Base-by-base conservation (phyloP, 2,329 filamentous ascomycete genomes). In the Lachnellula subtilissima region DNA sequence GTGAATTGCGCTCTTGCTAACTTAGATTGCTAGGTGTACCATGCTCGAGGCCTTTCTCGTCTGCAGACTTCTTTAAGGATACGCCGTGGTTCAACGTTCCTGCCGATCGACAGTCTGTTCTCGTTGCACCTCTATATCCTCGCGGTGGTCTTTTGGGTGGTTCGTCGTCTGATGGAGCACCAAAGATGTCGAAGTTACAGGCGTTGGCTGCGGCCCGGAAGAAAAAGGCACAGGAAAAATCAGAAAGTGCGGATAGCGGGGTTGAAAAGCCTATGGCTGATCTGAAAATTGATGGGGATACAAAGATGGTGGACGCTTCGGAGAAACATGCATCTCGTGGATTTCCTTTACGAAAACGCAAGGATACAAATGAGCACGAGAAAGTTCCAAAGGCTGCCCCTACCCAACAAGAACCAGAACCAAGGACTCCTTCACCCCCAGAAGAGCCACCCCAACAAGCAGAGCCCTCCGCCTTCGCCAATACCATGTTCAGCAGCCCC, bases 111-210 rank as follows among this genome's bases (percentile, higher is more conserved):
- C 79, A 82, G 62, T 81, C 87, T 15, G 78, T 87, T 15, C 81
- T 92, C 39, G 73, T 88, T 50, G 78, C 85, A 42, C 83, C 79
- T 71, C 56, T 80, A 37, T 74, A 74, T 60, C 84, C 81, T 52
- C 76, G 75, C 48, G 82, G 85, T 17, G 87, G 91, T 2, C 77
- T 99, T 0, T 73, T 96, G 2, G 95, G 94, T 32, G 95, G 94
- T 36, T 82, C 84, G 8, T 80, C 84, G 2, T 32, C 28, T 9
- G 80, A 83, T 48, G 74, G 74, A 12, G 67, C 75, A n/a, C 79
- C 83, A 3, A 94, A 92, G 67, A 80, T 89, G 72, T 96, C 93
- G 5, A 99, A 99, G 67, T 77, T 99, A 47, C 93, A 96, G 65
- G 91, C 91, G 48, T 76, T 99, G 43, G 92, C 93, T 51, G 91